A percentile compares a stretch with the other conserved stretches of the same genome.
phyloP scores from a whole-genome alignment of 2,329 filamentous ascomycete species.

The Lojkania enalia region DNA sequence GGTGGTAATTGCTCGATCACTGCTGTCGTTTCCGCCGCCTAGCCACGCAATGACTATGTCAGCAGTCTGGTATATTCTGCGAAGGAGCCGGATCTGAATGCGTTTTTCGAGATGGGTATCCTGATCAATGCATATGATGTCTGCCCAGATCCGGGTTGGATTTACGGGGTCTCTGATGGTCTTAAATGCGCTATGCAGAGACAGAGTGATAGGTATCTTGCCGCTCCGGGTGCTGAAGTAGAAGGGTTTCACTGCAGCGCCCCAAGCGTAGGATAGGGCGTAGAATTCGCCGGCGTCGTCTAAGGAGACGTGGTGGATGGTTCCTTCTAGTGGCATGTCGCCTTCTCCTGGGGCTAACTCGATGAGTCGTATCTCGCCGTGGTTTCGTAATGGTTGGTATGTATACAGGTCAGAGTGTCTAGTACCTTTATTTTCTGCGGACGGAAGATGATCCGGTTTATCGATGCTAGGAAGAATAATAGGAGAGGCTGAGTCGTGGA shows the following conservation, averaged over 20 bases:
- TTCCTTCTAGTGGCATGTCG: conserved; percentile 4
- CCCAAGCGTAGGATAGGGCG: conserved; percentile 15
- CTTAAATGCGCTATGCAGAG: conserved; percentile 6
- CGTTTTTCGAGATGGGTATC: conserved; percentile 10
- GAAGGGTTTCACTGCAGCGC: background rate
- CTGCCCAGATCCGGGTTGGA: conserved; percentile 12
- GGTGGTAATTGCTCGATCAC: conserved; percentile 10
- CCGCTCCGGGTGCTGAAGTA: conserved; percentile 6
- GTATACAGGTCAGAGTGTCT: background rate
- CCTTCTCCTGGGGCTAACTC: conserved; percentile 8
- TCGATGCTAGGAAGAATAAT: background rate
- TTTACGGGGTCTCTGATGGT: conserved; percentile 3
- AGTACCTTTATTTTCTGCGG: no score
- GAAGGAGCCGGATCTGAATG: conserved; percentile 13
- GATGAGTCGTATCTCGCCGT: conserved; percentile 9
- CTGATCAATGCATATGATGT: conserved; percentile 18
- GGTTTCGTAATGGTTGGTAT: background rate
- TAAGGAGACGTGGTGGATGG: conserved; percentile 4
- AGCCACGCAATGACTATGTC: conserved; percentile 6
- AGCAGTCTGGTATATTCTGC: conserved; percentile 8
- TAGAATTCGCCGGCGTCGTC: conserved; percentile 1
- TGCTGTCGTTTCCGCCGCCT: conserved; percentile 17
- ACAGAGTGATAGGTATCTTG: conserved; percentile 5
- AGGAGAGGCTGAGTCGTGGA: conserved; percentile 1
- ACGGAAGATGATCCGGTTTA: background rate